Evolutionary conservation across 306 rosid genomes (phyloP), one percentile per base, ranked within the genome.

Genomic region (Lathyrus tuberosus): DNA sequence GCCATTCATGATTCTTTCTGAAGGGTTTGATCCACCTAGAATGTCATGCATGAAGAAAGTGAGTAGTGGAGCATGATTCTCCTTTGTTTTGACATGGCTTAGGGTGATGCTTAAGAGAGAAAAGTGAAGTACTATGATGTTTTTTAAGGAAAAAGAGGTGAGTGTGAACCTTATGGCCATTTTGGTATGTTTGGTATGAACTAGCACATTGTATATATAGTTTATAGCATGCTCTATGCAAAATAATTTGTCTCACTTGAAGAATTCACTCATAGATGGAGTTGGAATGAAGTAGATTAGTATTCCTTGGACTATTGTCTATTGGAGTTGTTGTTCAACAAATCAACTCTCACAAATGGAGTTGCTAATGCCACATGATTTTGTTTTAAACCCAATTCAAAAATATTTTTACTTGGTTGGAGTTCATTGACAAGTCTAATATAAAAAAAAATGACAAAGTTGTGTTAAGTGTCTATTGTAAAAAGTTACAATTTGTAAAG

Each of bases 11-110:
- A 82, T 58, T 79, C 86, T 79, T 24, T 79, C 86, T 6, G 86
- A 82, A 22, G 86, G 80, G 54, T 64, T 6, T 76, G 75, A 43
- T 60, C 82, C 84, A 38, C 87, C 82, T n/a, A 59, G 5, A 14
- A 73, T 80, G 28, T 79, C 72, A 51, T 83, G 86, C 84, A 79
- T 76, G 59, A 76, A 83, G 82, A 83, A 76, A 10, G 78, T 67
- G 62, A 82, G 2, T 0, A 56, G 13, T 42, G 63, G 28, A 35
- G 40, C 9, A 7, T 6, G 40, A 16, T 18, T 18, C 28, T 20
- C 33, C 2, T 53, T 8, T 4, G 60, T 53, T 53, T 53, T 53
- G 15, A 24, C 33, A 53, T 22, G 10, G 0, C 3, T 53, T 53
- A 53, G 3, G 33, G 6, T 53, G 60, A 22, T 53, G 60, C 60